A percentile compares a stretch with the other conserved stretches of the same genome.
Conservation (phyloP, 805 yeast species). For the Blastobotrys peoriensis region DNA sequence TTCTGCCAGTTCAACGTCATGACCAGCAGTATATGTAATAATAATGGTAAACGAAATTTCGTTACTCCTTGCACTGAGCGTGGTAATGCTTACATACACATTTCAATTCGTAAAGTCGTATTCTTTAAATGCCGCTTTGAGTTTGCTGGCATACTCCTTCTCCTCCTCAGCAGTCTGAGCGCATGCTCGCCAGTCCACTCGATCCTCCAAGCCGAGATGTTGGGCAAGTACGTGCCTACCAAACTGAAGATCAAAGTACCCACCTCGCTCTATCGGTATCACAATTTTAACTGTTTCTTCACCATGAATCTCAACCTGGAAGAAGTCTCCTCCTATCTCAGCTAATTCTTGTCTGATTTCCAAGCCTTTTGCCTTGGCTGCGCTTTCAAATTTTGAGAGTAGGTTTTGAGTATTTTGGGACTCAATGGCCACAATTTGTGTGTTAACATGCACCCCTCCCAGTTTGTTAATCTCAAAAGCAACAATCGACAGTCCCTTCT, state of each 20-base stretch:
- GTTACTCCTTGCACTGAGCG: no score
- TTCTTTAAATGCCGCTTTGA: slow-evolving; percentile 1
- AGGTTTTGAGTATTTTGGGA: slow-evolving; percentile 40
- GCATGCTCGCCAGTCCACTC: slow-evolving; percentile 75
- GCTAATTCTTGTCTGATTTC: slow-evolving; percentile 1
- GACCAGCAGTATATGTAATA: slow-evolving; percentile 1
- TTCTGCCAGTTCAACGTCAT: no score
- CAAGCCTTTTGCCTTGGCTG: slow-evolving; percentile 8
- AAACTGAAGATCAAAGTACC: slow-evolving; percentile 63
- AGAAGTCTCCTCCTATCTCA: slow-evolving; percentile 28
- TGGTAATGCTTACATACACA: no score
- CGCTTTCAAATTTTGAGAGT: slow-evolving; percentile 28
- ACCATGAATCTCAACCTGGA: slow-evolving; percentile 18
- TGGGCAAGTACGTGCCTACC: slow-evolving; percentile 75
- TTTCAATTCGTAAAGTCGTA: neutral
- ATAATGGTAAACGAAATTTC: slow-evolving; percentile 1
- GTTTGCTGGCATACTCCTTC: slow-evolving; percentile 11
- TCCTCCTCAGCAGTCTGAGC: slow-evolving; percentile 60
- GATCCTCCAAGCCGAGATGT: slow-evolving; percentile 50
- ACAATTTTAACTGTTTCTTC: neutral
- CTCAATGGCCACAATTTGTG: slow-evolving; percentile 70
- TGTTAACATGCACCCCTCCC: slow-evolving; percentile 66
- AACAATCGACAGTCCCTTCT: slow-evolving; percentile 43
- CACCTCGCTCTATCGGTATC: slow-evolving; percentile 7
- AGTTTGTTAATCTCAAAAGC: slow-evolving; percentile 64